phyloP scores from a whole-genome alignment of 2,329 filamentous ascomycete genomes.

The Fusarium armeniacum region DNA sequence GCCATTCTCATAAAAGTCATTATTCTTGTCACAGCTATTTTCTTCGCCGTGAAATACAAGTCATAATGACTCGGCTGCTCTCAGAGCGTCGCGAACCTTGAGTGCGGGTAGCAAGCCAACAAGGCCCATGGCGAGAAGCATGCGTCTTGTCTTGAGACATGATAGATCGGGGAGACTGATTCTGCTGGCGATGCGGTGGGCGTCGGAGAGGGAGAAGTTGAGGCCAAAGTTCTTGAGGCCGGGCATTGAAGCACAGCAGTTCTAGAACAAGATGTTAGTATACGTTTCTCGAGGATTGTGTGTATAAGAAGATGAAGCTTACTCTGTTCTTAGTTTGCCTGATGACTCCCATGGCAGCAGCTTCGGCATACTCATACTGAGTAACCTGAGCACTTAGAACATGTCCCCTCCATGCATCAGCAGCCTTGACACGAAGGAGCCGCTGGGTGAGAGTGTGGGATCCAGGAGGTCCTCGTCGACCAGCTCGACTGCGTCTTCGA shows the following conservation, averaged over 20 bases:
- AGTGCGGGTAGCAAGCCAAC: slow-evolving; percentile 49
- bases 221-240: slow-evolving; percentile 39
- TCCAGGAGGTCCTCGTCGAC: slow-evolving; percentile 34
- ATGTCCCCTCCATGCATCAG: slow-evolving; percentile 58
- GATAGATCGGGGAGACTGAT: slow-evolving; percentile 47
- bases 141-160: slow-evolving; percentile 50
- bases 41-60: slow-evolving; percentile 16
- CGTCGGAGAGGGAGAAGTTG: slow-evolving; percentile 42
- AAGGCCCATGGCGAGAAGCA: slow-evolving; percentile 52
- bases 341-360: slow-evolving; percentile 15
- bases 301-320: slow-evolving; percentile 14
- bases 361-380: slow-evolving; percentile 41
- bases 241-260: slow-evolving; percentile 39
- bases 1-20: slow-evolving; percentile 34
- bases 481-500: slow-evolving; percentile 37
- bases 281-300: neutral
- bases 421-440: slow-evolving; percentile 60
- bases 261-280: slow-evolving; percentile 29
- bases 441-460: slow-evolving; percentile 58
- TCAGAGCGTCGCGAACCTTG: slow-evolving; percentile 41
- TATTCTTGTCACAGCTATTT: slow-evolving; percentile 6
- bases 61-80: slow-evolving; percentile 46
- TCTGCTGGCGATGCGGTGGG: slow-evolving; percentile 30
- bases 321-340: slow-evolving; percentile 34
- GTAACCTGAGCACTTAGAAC: slow-evolving; percentile 50